Percentiles rank a stretch among this genome's conserved stretches.
Conservation (phyloP, 148 eudicot species). For the Limonium bicolor region DNA sequence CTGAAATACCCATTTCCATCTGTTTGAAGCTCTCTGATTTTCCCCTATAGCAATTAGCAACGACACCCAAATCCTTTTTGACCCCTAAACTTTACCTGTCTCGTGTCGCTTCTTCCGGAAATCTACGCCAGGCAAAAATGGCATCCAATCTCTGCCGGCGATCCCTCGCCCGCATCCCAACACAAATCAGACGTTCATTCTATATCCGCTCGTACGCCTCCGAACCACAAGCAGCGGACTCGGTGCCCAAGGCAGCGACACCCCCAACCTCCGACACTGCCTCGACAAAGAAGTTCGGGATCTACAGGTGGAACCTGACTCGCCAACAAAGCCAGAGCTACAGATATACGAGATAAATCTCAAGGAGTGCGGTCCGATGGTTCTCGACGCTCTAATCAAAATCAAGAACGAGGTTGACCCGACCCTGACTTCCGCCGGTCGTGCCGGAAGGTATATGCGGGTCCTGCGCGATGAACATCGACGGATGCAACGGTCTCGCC, state of each 20-base stretch:
- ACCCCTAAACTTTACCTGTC: no score
- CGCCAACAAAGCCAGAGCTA: slow-evolving; percentile 50
- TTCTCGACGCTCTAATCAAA: slow-evolving; percentile 85
- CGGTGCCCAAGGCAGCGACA: neutral
- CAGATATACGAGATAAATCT: slow-evolving; percentile 61
- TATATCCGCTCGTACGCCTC: slow-evolving; percentile 2
- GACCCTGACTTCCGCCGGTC: slow-evolving; percentile 79
- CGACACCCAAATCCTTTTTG: no score
- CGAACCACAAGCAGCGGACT: neutral
- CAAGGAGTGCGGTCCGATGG: slow-evolving; percentile 95
- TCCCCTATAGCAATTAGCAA: no score
- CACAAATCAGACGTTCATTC: neutral
- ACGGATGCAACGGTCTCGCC: slow-evolving; percentile 87
- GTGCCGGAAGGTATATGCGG: slow-evolving; percentile 95
- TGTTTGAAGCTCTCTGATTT: neutral
- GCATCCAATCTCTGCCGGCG: slow-evolving; percentile 4
- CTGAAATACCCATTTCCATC: no score
- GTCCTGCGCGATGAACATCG: slow-evolving; percentile 96
- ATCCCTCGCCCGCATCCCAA: neutral
- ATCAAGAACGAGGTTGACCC: slow-evolving; percentile 95
- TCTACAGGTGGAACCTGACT: slow-evolving; percentile 85
- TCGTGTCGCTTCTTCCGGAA: no score
- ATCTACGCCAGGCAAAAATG: no score
- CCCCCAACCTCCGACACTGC: neutral
- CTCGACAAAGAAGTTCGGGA: slow-evolving; percentile 17